Base-by-base conservation (phyloP, 1,284 basidiomycete genomes). In the Ustilago crameri region DNA sequence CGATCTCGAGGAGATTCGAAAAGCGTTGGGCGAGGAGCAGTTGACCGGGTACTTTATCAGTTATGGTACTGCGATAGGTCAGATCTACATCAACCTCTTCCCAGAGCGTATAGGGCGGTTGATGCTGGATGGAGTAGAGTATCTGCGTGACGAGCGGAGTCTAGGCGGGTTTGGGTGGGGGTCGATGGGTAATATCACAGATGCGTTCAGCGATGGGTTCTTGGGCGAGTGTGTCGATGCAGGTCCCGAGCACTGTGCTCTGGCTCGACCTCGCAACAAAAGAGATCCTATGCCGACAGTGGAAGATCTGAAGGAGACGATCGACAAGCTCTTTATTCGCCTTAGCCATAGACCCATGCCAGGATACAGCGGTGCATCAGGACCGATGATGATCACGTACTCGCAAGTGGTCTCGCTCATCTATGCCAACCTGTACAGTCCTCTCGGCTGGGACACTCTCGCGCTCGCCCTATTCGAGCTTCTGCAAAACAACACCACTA, bases 1-100 rank as follows among this genome's bases (percentile, higher is more conserved):
- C 5, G 72, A 74, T 32, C 15, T 74, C 0, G 72, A 74, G 23
- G 23, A 49, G 42, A 62, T 74, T 17, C 52, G 72, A n/a, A 54
- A 60, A 17, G 72, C 72, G 0, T 34, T 74, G 5, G 51, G 46
- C 14, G 54, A 71, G 17, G 54, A 52, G 1, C 17, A 35, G 23
- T 20, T 74, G 18, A 59, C 48, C 22, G 72, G 63, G 0, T 66
- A 66, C 51, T 59, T 74, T 54, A 46, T 66, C 43, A 66, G 63
- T 22, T 74, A 74, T 23, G 72, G 72, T 7, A 71, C 72, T 3
- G 66, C 62, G 0, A 70, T 74, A 9, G 72, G 58, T 5, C 61
- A 64, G 51, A 71, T 58, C 9, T 74, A 70, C 17, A 52, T 35
- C 38, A 68, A 67, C 35, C 66, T 74, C 67, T 74, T 74, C 18